Base-by-base conservation (phyloP, 2,329 filamentous ascomycete genomes). In the Botrytis elliptica region DNA sequence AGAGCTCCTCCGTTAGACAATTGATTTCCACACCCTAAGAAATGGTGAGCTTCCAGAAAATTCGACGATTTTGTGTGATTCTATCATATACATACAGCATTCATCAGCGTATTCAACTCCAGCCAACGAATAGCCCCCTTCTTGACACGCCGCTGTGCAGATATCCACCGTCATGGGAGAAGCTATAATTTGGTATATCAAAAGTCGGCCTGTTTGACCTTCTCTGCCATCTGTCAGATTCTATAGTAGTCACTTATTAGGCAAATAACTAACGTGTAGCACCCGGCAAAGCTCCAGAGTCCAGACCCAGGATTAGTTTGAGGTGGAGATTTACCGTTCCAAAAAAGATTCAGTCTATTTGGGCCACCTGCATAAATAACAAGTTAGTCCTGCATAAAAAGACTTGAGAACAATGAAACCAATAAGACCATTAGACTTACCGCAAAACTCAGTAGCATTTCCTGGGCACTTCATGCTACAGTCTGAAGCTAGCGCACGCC, bases 41-140 rank as follows among this genome's bases (percentile, higher is more conserved):
- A 42, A 71, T 25, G 40, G 55, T 71, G 57, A 64, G 59, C 38
- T 42, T 66, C 20, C 16, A 40, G 8, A 29, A 25, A 4, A 25
- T 5, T 25, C 3, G 12, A 14, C n/a, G 29, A 33, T 8, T 25
- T 69, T 3, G 9, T 25, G 14, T 10, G 9, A 3, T 59, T 25
- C 0, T 6, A 22, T 20, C 40, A 57, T 33, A 8, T 42, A 73
- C 76, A 65, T 76, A 77, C 76, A 85, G 75, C 83, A 86, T 77
- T 86, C 84, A 9, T 82, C 79, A 46, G 82, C 79, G 73, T 86
- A 86, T 76, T 87, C 85, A 46, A 85, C 77, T 46, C 85, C 85
- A 70, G 81, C 79, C 82, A 86, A 75, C 16, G 72, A 69, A 75
- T 84, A 85, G 12, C 77, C 77, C 20, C 73, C 77, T 55, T 49